Evolutionary conservation across 2,329 filamentous ascomycete species (phyloP).

Genomic region (Tolypocladium capitatum): DNA sequence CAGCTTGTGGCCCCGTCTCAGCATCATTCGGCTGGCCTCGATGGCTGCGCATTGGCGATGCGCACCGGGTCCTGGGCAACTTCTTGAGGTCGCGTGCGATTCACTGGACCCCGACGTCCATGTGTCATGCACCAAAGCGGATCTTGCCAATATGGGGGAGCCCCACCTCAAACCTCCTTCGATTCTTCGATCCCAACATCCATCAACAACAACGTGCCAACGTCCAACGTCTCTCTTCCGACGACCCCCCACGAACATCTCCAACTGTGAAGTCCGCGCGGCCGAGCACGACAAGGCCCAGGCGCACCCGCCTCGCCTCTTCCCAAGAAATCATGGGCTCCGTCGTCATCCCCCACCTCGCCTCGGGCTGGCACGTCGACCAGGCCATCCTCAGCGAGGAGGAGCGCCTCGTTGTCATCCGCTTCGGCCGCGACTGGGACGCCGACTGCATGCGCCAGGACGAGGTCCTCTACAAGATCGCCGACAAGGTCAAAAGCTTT

Average conservation of each 20-base stretch:
- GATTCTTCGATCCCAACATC: background rate
- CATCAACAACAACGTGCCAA: too few species aligned
- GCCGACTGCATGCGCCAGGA: constrained; percentile 63
- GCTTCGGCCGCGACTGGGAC: constrained; percentile 81
- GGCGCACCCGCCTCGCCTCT: background rate
- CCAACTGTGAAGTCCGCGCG: background rate
- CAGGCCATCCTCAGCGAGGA: constrained; percentile 83
- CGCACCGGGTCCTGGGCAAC: background rate
- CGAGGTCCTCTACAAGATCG: constrained; percentile 88
- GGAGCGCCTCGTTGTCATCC: constrained; percentile 83
- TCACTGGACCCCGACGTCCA: too few species aligned
- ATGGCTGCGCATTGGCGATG: background rate
- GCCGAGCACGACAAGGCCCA: background rate
- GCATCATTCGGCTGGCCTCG: background rate
- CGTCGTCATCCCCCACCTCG: constrained; percentile 81
- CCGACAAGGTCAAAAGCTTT: constrained; percentile 87
- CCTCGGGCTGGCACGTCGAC: constrained; percentile 94
- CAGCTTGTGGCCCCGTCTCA: background rate
- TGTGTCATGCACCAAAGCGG: constrained; percentile 1
- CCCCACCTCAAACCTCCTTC: too few species aligned
- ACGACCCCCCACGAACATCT: background rate
- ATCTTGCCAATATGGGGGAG: background rate
- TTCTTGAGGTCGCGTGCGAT: background rate
- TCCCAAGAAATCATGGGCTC: constrained; percentile 46
- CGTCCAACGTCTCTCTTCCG: background rate